Evolutionary conservation across 768 basidiomycete species (phyloP), one percentile per base, ranked within the genome.

Genomic region (Rhodotorula diobovata): DNA sequence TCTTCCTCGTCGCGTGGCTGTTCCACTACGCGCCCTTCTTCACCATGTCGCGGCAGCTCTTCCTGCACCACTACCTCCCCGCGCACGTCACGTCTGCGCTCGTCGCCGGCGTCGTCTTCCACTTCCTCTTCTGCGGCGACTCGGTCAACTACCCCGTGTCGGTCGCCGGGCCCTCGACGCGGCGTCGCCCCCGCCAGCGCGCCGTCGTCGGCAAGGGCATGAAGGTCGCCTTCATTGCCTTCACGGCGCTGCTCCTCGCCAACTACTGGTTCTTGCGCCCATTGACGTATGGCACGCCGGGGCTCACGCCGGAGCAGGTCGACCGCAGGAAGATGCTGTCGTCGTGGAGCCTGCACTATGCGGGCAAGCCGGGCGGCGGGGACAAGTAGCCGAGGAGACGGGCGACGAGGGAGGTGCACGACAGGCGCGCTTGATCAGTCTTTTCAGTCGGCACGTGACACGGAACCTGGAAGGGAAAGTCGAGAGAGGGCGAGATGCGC

Each of bases 21-120:
- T 91, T 90, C 66, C 96, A 99, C 80, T 99, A 96, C 82, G 83
- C 89, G 78, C 96, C 96, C 12, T 99, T 98, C 86, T 99, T 91
- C 88, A 84, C 97, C 37, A 95, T 99, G 92, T 89, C 85, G 78
- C 90, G 96, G 50, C 96, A 99, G 78, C 85, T 94, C 37, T 99
- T 99, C 85, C 83, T 99, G 35, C 96, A 99, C 80, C 77, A 78
- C 80, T 99, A 99, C 80, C 88, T 99, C 8, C 95, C 95, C 23
- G 95, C 95, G 1, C 96, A 99, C 79, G 85, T 99, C 53, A 89
- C 90, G 21, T 78, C 77, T 23, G 89, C 93, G 21, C 84, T 98
- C 67, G 87, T 97, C 68, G 93, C 95, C 51, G 96, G 96, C 54
- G 86, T 92, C 11, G 89, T 96, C 28, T 83, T 98, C 76, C 90